Percentiles rank a stretch among this genome's conserved stretches.
phyloP scores from a whole-genome alignment of 1,284 basidiomycete species.

The Rhodotorula sp. region DNA sequence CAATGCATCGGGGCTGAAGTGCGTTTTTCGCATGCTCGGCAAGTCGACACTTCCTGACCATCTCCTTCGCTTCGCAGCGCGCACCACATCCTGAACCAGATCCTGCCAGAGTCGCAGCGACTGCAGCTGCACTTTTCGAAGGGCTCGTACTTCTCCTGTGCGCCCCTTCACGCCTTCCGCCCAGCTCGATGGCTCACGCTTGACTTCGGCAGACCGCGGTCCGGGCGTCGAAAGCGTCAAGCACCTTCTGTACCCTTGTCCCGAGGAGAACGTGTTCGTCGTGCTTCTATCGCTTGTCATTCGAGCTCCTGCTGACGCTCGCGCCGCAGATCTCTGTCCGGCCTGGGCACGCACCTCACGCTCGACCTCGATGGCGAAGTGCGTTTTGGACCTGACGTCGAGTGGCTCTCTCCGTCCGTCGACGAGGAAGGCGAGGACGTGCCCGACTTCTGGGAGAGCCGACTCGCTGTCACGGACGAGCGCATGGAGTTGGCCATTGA shows the following conservation, averaged over 20 bases:
- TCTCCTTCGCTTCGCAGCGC: constrained; percentile 29
- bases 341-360: constrained; percentile 82
- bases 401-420: constrained; percentile 67
- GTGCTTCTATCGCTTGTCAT: neutral
- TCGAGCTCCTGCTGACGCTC: too few species aligned
- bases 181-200: neutral
- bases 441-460: constrained; percentile 72
- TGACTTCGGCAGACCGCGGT: constrained; percentile 59
- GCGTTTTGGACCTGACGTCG: constrained; percentile 89
- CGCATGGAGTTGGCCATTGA: constrained; percentile 69
- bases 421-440: constrained; percentile 55
- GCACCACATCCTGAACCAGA: constrained; percentile 43
- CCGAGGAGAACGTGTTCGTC: constrained; percentile 53
- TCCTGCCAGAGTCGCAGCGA: constrained; percentile 33
- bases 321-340: constrained; percentile 52
- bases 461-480: constrained; percentile 59
- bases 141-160: constrained; percentile 76
- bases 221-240: constrained; percentile 65
- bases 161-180: neutral
- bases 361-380: constrained; percentile 84
- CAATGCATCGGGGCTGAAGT: constrained; percentile 82
- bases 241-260: constrained; percentile 86
- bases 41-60: constrained; percentile 57
- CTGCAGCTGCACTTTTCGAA: constrained; percentile 43
- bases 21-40: constrained; percentile 47